Percentiles rank a stretch among this genome's conserved stretches.
Evolutionary conservation across 169 alveolate species (phyloP).

Genomic region (Plasmodium gallinaceum): DNA sequence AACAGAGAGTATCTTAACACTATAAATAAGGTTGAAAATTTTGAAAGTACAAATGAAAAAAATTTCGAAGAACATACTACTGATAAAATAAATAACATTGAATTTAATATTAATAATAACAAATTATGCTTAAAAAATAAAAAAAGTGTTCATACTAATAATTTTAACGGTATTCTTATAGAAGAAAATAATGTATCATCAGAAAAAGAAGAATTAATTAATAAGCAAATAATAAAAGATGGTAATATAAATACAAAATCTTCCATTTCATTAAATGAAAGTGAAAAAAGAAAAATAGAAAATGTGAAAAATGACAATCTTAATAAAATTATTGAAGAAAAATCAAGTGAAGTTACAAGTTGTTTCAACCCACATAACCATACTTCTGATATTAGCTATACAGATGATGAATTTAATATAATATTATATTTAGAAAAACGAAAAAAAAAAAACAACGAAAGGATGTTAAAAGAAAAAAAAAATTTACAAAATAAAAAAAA

Average conservation of each 20-base stretch:
- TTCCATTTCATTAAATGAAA: constrained; percentile 15
- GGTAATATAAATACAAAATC: constrained; percentile 11
- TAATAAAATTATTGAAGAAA: constrained; percentile 60
- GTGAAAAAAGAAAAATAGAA: constrained; percentile 50
- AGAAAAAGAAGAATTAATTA: constrained; percentile 32
- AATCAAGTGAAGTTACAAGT: constrained; percentile 11
- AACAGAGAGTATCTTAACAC: neutral
- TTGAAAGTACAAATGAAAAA: neutral
- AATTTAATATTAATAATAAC: neutral
- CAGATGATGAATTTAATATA: constrained; percentile 59
- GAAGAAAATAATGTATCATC: constrained; percentile 35
- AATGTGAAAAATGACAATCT: constrained; percentile 36
- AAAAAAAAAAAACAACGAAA: constrained; percentile 37
- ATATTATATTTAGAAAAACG: constrained; percentile 42
- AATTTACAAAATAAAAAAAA: neutral
- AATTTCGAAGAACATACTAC: neutral
- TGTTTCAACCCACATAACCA: neutral
- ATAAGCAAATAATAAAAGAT: constrained; percentile 29
- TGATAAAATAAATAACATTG: neutral
- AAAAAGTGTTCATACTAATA: constrained; percentile 29
- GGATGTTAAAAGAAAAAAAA: neutral
- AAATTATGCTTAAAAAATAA: neutral
- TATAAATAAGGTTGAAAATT: neutral
- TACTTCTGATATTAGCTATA: constrained; percentile 16
- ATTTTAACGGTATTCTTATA: constrained; percentile 21